Evolutionary conservation across 2,329 filamentous ascomycete genomes (phyloP), one percentile per base, ranked within the genome.

Genomic region (Metarhizium rileyi): DNA sequence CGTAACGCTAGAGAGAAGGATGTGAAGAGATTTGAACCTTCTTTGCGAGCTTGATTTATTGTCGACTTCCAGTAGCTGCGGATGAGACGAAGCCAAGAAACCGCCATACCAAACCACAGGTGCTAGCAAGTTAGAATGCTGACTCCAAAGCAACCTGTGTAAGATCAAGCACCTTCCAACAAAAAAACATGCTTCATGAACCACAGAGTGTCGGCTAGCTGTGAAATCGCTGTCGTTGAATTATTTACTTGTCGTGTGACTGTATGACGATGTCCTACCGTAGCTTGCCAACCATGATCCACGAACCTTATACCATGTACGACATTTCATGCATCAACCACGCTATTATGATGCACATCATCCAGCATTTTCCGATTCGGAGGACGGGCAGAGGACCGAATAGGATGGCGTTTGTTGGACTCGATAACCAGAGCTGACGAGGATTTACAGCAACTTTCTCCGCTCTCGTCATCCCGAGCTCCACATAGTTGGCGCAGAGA

Each of bases 251-350:
- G 38, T 22, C 20, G 38, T 25, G 22, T 14, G 18, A 42, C 38
- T 23, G 38, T 42, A 42, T 25, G 20, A 42, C 20, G 4, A 14
- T 42, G 38, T 25, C 22, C 20, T 42, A 8, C 35, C 12, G 20
- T 26, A 18, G 38, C 38, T 20, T 14, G 44, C 26, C 35, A 40
- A 50, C 48, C 27, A 47, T 27, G 16, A 22, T 18, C 26, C 44
- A 43, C 36, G 25, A 28, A 35, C 46, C 38, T 38, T 20, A 50
- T 35, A 40, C 16, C 44, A 46, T 46, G 44, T 43, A 43, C 28
- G 25, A 18, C 38, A 42, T 25, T 42, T 42, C 22, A 42, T 46
- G 48, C 48, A 33, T 28, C 30, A n/a, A n/a, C 44, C 44, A 44
- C 28, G 43, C 35, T 42, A 41, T 43, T 38, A 27, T 28, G n/a